Conservation (phyloP, 306 rosid genomes). For the Quercus dentata region DNA sequence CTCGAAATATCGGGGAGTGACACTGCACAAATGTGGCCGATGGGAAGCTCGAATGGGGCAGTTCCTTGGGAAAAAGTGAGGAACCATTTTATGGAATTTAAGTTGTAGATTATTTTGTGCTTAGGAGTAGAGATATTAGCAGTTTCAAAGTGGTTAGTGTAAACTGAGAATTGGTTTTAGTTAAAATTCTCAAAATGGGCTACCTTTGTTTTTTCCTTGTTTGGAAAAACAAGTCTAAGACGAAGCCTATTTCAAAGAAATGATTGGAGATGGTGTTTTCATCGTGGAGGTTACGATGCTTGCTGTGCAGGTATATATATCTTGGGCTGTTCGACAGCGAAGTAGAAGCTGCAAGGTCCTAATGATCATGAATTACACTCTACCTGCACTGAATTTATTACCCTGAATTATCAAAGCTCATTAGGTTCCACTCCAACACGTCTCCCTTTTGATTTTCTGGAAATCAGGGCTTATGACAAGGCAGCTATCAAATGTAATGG, state of each 20-base stretch:
- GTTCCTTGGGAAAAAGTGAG: conserved; percentile 99
- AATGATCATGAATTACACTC: conserved; percentile 84
- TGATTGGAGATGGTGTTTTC: conserved; percentile 74
- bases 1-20: conserved; percentile 94
- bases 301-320: conserved; percentile 99
- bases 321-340: conserved; percentile 99
- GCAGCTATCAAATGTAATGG: conserved; percentile 97
- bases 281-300: conserved; percentile 85
- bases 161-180: conserved; percentile 34
- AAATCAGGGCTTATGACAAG: conserved; percentile 97
- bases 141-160: conserved; percentile 27
- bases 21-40: conserved; percentile 98
- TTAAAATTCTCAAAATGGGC: conserved; percentile 38
- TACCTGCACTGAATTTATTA: conserved; percentile 68
- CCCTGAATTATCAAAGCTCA: conserved; percentile 70
- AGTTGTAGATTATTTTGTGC: conserved; percentile 1
- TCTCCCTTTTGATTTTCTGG: conserved; percentile 80
- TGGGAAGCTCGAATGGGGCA: conserved; percentile 99
- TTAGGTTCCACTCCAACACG: conserved; percentile 67
- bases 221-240: conserved; percentile 52
- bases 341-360: conserved; percentile 99
- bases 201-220: conserved; percentile 38
- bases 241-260: conserved; percentile 62
- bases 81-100: conserved; percentile 35
- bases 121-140: conserved; percentile 22